Evolutionary conservation across 2,329 filamentous ascomycete genomes (phyloP).

Genomic region (Cercospora sojina): DNA sequence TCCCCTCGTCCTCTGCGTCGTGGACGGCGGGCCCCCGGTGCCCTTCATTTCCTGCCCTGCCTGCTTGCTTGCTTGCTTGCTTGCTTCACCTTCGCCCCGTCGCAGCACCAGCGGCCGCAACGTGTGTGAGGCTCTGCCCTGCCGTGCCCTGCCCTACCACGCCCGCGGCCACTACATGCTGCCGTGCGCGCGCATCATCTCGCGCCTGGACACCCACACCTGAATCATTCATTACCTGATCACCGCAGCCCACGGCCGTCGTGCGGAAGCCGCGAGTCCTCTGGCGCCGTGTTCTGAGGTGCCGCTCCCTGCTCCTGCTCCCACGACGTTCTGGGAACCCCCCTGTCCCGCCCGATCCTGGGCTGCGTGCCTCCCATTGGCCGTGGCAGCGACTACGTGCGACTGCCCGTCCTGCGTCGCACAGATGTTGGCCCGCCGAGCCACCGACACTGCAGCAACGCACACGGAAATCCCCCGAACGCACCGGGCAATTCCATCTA

Average conservation of each 20-base stretch:
- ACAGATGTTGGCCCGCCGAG: background rate
- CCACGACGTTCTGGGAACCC: background rate
- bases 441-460: background rate
- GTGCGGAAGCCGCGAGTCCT: background rate
- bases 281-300: background rate
- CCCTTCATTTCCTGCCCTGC: background rate
- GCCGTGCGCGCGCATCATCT: background rate
- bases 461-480: background rate
- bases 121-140: background rate
- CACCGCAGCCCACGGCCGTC: background rate
- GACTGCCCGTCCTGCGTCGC: background rate
- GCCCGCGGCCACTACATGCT: background rate
- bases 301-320: background rate
- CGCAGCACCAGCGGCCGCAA: background rate
- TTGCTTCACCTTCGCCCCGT: no score
- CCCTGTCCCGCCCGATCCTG: background rate
- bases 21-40: background rate
- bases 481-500: background rate
- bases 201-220: background rate
- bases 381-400: no score
- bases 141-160: background rate
- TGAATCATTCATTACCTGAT: background rate
- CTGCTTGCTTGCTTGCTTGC: no score
- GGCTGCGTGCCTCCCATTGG: background rate
- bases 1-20: background rate